Base-by-base conservation (phyloP, 441 rosid species). In the Monsonia emarginata region DNA sequence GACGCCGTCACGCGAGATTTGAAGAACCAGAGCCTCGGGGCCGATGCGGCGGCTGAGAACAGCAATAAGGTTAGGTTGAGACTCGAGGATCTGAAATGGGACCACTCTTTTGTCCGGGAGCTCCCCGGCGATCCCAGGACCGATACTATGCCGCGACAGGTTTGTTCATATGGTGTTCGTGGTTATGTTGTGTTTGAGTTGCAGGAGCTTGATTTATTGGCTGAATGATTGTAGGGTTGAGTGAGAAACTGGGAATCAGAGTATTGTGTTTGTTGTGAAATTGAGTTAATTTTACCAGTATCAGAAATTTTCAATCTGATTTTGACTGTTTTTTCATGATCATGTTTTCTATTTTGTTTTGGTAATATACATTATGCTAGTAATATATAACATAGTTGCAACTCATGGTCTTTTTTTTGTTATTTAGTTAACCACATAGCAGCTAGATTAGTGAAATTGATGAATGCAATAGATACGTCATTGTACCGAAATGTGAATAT, bases 21-120 rank as follows among this genome's bases (percentile, higher is more conserved):
- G 72, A 81, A 81, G 80, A 84, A 79, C 67, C 97, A 85, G 75
- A 83, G 76, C 72, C 72, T 90, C 14, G 84, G 64, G 25, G 68
- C 28, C 18, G 71, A 22, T 10, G 66, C 48, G 18, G 66, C 63
- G 67, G 80, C 69, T 66, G 76, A 68, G 57, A 60, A 60, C 21
- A 63, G 1, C 24, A 52, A 67, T 5, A 62, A 26, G 9, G 25
- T 13, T 66, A 61, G 30, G 18, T 48, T 75, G 72, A 79, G 48
- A 59, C 86, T 94, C 22, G 89, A 94, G 67, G 96, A 88, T 76
- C 90, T 89, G 63, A 82, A 83, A 50, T 94, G 97, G 97, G 94
- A 94, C 72, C 79, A 91, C 71, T 94, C 99, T 3, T 91, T 94
- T 72, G 90, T 91, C 64, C 73, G 82, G 66, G 96, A 80, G 57